These are phyloP conservation scores for Irpex sp. DNA, from an alignment of 1,284 basidiomycete genomes.

Conservation along the genomic window DNA sequence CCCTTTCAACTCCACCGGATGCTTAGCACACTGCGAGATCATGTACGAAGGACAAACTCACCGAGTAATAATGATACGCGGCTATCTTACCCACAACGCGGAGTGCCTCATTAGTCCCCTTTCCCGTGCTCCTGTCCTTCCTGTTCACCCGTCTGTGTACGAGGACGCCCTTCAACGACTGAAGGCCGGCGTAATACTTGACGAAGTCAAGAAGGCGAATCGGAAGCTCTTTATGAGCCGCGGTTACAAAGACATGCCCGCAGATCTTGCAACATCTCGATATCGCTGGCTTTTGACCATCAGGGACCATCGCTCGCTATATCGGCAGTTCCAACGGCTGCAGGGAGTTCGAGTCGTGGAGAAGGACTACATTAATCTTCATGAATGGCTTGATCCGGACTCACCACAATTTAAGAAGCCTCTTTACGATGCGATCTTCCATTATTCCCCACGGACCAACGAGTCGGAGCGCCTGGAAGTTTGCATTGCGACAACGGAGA, in stretches of 20 bases:
- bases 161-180: conserved; percentile 1
- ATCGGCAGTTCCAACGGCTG: conserved; percentile 2
- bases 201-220: background rate
- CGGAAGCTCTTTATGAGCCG: background rate
- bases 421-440: conserved; percentile 4
- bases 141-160: conserved; percentile 11
- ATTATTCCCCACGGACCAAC: conserved; percentile 10
- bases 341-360: background rate
- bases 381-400: conserved; percentile 4
- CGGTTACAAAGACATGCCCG: background rate
- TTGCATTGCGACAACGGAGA: conserved; percentile 30
- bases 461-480: conserved; percentile 22
- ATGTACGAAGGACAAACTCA: background rate
- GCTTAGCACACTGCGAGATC: conserved; percentile 12
- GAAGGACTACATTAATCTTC: background rate
- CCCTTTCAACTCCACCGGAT: conserved; percentile 11
- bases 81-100: conserved; percentile 11
- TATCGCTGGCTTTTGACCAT: conserved; percentile 1
- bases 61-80: conserved; percentile 4
- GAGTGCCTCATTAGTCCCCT: background rate
- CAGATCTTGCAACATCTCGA: background rate
- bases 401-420: conserved; percentile 3
- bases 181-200: background rate
- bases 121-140: background rate
- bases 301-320: conserved; percentile 1